phyloP scores from a whole-genome alignment of 148 eudicot species.

The Dianthus caryophyllus region DNA sequence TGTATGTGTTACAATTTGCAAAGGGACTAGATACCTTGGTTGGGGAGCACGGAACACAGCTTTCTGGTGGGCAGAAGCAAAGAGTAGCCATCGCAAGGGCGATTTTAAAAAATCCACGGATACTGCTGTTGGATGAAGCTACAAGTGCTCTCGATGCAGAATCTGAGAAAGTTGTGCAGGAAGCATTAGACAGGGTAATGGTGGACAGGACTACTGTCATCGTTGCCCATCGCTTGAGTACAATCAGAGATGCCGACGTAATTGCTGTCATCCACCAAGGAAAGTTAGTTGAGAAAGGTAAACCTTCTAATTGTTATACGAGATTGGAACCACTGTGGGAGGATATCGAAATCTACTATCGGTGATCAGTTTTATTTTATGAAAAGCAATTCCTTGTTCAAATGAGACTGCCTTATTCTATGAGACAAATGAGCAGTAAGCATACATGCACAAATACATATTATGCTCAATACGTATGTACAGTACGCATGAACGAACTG shows the following conservation, averaged over 20 bases:
- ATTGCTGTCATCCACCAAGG: slow-evolving; percentile 74
- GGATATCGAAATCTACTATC: neutral
- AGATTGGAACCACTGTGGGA: neutral
- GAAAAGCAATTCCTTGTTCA: neutral
- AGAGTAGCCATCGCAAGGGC: slow-evolving; percentile 84
- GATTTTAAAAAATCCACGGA: slow-evolving; percentile 60
- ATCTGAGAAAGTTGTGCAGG: slow-evolving; percentile 74
- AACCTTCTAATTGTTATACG: neutral
- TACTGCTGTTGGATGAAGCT: slow-evolving; percentile 78
- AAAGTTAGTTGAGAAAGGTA: slow-evolving; percentile 79
- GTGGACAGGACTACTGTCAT: slow-evolving; percentile 64
- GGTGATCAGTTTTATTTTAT: neutral
- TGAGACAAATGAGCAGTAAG: neutral
- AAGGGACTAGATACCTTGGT: slow-evolving; percentile 77
- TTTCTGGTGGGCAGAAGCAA: slow-evolving; percentile 88
- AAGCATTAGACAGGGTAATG: slow-evolving; percentile 74
- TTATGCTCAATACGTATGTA: no score
- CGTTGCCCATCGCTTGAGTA: slow-evolving; percentile 80
- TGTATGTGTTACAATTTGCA: slow-evolving; percentile 1
- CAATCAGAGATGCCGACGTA: slow-evolving; percentile 70
- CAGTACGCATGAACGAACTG: no score
- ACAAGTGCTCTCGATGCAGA: slow-evolving; percentile 86
- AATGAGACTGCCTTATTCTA: neutral
- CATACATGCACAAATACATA: neutral
- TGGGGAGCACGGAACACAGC: slow-evolving; percentile 73